Evolutionary conservation across 352 stramenopile species (phyloP).

Genomic region (Phytophthora constricta): DNA sequence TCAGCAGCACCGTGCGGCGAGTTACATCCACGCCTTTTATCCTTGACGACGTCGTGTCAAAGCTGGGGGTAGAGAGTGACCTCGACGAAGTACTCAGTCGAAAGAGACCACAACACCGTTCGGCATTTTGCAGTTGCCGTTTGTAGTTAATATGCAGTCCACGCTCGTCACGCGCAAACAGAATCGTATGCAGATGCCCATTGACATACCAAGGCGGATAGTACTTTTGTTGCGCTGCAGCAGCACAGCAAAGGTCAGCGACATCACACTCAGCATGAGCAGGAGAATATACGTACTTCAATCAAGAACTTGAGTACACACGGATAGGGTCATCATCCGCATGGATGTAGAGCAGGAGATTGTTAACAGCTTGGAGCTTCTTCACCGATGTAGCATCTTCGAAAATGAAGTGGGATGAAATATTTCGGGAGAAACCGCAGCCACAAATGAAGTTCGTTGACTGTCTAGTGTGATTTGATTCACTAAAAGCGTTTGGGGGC

Average conservation of each 20-base stretch:
- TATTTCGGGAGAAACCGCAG: too few relatives aligned
- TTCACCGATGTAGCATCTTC: too few relatives aligned
- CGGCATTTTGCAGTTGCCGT: constrained; percentile 62
- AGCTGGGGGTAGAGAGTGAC: constrained; percentile 6
- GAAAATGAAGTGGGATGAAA: too few relatives aligned
- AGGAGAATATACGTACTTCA: too few relatives aligned
- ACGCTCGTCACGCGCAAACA: constrained; percentile 35
- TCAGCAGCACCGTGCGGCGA: constrained; percentile 48
- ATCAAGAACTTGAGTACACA: too few relatives aligned
- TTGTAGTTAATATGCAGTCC: constrained; percentile 54
- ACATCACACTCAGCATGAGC: background rate
- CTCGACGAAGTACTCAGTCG: constrained; percentile 54
- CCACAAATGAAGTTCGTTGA: too few relatives aligned
- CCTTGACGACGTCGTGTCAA: constrained; percentile 9
- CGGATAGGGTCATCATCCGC: too few relatives aligned
- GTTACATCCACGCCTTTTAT: constrained; percentile 34
- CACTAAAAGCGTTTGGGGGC: too few relatives aligned
- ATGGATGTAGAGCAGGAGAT: too few relatives aligned
- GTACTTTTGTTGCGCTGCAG: constrained; percentile 54
- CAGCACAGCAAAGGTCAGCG: constrained; percentile 1
- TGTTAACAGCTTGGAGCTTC: too few relatives aligned
- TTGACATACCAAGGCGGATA: constrained; percentile 56
- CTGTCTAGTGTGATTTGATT: too few relatives aligned
- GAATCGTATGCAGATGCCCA: constrained; percentile 63
- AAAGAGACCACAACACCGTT: constrained; percentile 73